Base-by-base conservation (phyloP, 768 basidiomycete species). In the Panellus pusillus region DNA sequence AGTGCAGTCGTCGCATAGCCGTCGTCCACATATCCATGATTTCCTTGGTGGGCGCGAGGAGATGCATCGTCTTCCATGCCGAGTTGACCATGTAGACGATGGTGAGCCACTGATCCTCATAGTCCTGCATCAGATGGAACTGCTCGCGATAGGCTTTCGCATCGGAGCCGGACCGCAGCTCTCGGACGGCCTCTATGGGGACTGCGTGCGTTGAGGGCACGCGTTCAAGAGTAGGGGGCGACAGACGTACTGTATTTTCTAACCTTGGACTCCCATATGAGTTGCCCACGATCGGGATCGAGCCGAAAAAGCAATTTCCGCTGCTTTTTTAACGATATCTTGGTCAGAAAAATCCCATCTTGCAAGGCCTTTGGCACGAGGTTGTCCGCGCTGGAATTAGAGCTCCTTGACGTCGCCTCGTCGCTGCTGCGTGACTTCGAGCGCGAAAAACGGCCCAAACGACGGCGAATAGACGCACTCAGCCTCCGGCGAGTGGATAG, bases 111-210 rank as follows among this genome's bases (percentile, higher is more conserved):
- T 85, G 78, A 36, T 80, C 73, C 61, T 89, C 86, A 52, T 79
- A 77, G 47, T 83, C 79, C 44, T 75, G 69, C 13, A 11, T 31
- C 0, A 87, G 73, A 37, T 82, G 80, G 71, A 87, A 87, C 61
- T 85, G 84, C 44, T 81, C 76, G 48, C 86, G 83, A 65, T 91
- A 86, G 66, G 86, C 84, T 17, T 79, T 75, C 1, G 88, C 84
- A 29, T 91, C 84, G 5, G 78, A 64, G 13, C 87, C 89, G 0
- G 84, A 78, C 14, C 94, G 86, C 28, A 97, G 79, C 65, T 96
- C 94, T 50, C 91, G 89, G 68, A 97, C 90, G 60, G 81, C 79
- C 66, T 91, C 91, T 63, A 97, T 86, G 1, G 87, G 82, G 41
- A 96, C 94, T 95, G 43, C 7, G 27, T 17, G 32, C 43, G 36